Evolutionary conservation across 2,329 filamentous ascomycete species (phyloP).

Genomic region (Dryadomyces quercus-mongolicae): DNA sequence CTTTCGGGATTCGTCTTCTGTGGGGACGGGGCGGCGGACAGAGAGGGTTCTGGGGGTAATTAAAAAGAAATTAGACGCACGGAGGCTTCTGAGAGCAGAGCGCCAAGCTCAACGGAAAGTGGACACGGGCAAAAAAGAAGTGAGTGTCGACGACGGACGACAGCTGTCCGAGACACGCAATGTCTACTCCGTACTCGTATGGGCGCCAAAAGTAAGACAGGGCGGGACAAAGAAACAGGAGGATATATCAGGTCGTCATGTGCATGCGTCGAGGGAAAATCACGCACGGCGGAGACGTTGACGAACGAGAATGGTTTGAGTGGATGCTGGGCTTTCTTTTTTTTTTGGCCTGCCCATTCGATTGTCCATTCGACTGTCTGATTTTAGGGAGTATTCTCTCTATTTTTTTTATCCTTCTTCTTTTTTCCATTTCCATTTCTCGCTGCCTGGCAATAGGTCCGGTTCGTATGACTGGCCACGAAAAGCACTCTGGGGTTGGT

Average conservation of each 20-base stretch:
- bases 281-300: no score
- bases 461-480: no score
- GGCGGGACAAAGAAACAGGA: background rate
- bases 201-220: background rate
- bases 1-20: background rate
- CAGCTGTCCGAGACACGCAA: background rate
- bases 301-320: no score
- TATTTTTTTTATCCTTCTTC: no score
- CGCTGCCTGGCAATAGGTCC: no score
- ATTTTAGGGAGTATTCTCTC: no score
- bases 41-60: background rate
- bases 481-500: no score
- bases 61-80: background rate
- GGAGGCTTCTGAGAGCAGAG: background rate
- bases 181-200: no score
- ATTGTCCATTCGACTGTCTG: no score
- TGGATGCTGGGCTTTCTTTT: no score
- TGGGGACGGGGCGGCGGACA: background rate
- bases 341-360: no score
- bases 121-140: background rate
- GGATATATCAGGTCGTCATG: background rate
- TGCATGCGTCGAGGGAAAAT: background rate
- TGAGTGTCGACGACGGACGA: background rate
- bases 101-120: background rate
- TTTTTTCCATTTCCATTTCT: no score